Conservation (phyloP, 768 basidiomycete species). For the Mycena albidolilacea region DNA sequence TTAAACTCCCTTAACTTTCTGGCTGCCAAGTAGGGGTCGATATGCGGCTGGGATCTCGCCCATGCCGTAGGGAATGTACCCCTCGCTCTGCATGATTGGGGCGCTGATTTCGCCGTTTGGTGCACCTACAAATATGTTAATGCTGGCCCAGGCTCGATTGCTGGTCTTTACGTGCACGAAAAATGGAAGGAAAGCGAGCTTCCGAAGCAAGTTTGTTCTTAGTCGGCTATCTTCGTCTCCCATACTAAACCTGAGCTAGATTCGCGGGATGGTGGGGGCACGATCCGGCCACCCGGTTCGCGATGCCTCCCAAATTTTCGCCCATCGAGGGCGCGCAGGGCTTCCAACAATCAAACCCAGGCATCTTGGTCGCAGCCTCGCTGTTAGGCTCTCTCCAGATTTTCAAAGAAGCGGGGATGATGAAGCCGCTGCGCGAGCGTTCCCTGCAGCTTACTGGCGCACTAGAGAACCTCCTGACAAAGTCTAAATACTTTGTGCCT, state of each 20-base stretch:
- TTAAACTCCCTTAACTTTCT: slow-evolving; percentile 43
- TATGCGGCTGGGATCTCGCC: slow-evolving; percentile 97
- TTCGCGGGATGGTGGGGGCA: slow-evolving; percentile 99
- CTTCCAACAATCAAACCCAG: slow-evolving; percentile 97
- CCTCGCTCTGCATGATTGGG: slow-evolving; percentile 91
- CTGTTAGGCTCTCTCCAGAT: slow-evolving; percentile 88
- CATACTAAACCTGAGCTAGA: slow-evolving; percentile 59
- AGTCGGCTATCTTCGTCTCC: slow-evolving; percentile 31
- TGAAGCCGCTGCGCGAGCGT: slow-evolving; percentile 76
- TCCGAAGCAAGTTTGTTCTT: slow-evolving; percentile 70
- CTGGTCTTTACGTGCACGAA: slow-evolving; percentile 91
- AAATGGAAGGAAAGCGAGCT: slow-evolving; percentile 77
- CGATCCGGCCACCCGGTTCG: slow-evolving; percentile 87
- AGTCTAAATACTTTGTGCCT: slow-evolving; percentile 76
- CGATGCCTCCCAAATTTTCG: slow-evolving; percentile 88
- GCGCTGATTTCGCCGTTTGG: slow-evolving; percentile 98
- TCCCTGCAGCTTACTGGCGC: slow-evolving; percentile 78
- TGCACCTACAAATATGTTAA: slow-evolving; percentile 99
- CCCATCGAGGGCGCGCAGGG: slow-evolving; percentile 94
- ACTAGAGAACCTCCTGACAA: slow-evolving; percentile 74
- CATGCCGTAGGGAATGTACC: slow-evolving; percentile 97
- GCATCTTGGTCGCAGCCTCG: slow-evolving; percentile 82
- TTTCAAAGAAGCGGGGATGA: slow-evolving; percentile 86
- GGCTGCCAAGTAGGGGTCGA: slow-evolving; percentile 76
- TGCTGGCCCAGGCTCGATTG: slow-evolving; percentile 97